Evolutionary conservation across 306 rosid genomes (phyloP).

Genomic region (Malus fusca): DNA sequence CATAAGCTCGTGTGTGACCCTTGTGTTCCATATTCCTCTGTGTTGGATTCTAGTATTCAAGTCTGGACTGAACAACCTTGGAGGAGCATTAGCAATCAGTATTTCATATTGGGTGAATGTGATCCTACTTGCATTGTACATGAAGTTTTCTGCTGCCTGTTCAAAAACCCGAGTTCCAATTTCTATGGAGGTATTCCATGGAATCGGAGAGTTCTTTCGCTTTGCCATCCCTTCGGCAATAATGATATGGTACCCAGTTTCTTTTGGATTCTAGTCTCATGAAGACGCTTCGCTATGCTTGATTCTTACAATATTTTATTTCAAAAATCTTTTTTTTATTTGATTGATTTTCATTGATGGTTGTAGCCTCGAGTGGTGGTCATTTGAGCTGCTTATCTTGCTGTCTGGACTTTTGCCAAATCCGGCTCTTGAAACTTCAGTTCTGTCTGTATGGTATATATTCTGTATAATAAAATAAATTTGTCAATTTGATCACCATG

Average conservation of each 20-base stretch:
- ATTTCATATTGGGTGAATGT: constrained; percentile 55
- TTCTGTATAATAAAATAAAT: neutral
- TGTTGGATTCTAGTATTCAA: constrained; percentile 52
- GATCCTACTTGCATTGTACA: constrained; percentile 20
- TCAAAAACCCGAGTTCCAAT: constrained; percentile 22
- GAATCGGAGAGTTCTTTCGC: constrained; percentile 28
- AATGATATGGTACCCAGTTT: constrained; percentile 47
- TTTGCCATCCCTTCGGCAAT: constrained; percentile 53
- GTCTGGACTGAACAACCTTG: constrained; percentile 23
- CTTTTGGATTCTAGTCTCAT: neutral
- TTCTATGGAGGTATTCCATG: constrained; percentile 25
- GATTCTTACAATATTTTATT: neutral
- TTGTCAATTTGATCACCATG: too few relatives aligned
- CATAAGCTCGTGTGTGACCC: neutral
- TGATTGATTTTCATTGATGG: neutral
- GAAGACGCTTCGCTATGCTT: neutral
- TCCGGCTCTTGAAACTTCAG: constrained; percentile 52
- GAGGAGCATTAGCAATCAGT: constrained; percentile 44
- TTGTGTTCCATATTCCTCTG: constrained; percentile 27
- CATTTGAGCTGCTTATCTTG: constrained; percentile 51
- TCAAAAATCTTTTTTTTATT: neutral
- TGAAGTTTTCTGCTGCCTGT: constrained; percentile 38
- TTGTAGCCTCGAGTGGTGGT: constrained; percentile 61
- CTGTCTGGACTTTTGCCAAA: constrained; percentile 56
- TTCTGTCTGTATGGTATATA: constrained; percentile 50